Base-by-base conservation (phyloP, 768 basidiomycete genomes). In the Leccinum variicolor region DNA sequence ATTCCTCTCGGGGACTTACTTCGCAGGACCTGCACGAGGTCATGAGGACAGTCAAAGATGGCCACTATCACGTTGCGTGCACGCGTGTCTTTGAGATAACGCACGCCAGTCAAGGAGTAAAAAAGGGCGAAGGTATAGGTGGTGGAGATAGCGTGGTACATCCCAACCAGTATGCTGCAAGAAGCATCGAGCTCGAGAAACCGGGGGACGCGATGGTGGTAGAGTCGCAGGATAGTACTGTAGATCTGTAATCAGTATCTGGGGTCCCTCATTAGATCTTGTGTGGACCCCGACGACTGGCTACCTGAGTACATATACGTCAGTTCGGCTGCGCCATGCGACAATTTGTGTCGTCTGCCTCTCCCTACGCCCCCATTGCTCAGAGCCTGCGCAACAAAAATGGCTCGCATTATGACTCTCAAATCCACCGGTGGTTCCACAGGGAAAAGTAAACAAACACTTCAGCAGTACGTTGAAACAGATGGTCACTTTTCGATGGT, bases 401-500 rank as follows among this genome's bases (percentile, higher is more conserved):
- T 71, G 60, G 64, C 33, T 39, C 69, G 67, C 55, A 60, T 67
- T 36, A 75, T 73, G 64, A 71, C 72, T 50, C 66, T 62, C 34
- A 61, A 64, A 17, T 26, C 25, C 3, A 73, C 71, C n/a, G 64
- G 69, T 34, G 41, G 13, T 26, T 25, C 52, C 8, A 47, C 59
- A 49, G 55, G 1, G 25, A 50, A 60, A 13, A 52, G 62, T 25
- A 45, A 34, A 29, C 23, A 82, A 49, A 83, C 80, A 52, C 77
- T 95, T 49, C 88, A 88, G 65, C 87, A 94, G 66, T 96, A 95
- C 69, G 77, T 88, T 63, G 87, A 94, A 61, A 89, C 90, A 23
- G 88, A 94, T 58, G 94, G 97, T 21, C 97, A 99, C 76, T 99
- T 99, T 75, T 94, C 93, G 21, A 85, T 99, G 54, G 97, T 98